phyloP scores from a whole-genome alignment of 2,329 filamentous ascomycete genomes.

The Furcasterigmium sp. region DNA sequence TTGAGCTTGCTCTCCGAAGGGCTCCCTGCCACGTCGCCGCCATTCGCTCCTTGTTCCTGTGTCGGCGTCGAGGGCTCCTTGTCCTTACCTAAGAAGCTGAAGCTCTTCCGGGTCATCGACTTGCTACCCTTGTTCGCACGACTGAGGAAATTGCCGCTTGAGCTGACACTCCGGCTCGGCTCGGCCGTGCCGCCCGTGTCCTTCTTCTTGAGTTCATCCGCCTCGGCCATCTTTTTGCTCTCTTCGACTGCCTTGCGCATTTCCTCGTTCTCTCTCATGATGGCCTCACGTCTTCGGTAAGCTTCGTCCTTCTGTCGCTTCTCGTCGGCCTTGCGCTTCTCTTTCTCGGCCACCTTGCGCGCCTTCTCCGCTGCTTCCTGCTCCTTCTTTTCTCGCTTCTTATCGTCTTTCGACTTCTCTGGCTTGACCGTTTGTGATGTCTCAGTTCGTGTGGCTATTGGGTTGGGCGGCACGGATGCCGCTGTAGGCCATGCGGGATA shows the following conservation, averaged over 20 bases:
- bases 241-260: constrained; percentile 59
- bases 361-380: constrained; percentile 48
- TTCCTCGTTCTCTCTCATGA: constrained; percentile 55
- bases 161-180: constrained; percentile 23
- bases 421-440: constrained; percentile 5
- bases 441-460: constrained; percentile 17
- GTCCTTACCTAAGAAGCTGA: constrained; percentile 59
- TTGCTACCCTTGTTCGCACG: constrained; percentile 69
- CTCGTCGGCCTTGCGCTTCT: constrained; percentile 37
- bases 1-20: constrained; percentile 41
- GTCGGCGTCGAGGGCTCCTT: constrained; percentile 26
- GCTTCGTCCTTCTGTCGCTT: constrained; percentile 32
- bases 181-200: constrained; percentile 21
- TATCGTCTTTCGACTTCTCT: constrained; percentile 52
- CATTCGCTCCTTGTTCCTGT: constrained; percentile 22
- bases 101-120: constrained; percentile 72
- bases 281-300: constrained; percentile 26
- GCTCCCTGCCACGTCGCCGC: constrained; percentile 15
- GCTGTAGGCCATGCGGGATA: constrained; percentile 25
- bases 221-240: constrained; percentile 58
- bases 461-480: constrained; percentile 13
- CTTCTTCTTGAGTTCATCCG: constrained; percentile 34
- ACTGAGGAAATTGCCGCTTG: constrained; percentile 46
- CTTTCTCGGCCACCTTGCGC: constrained; percentile 38
- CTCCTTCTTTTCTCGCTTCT: constrained; percentile 66